These are phyloP conservation scores for Omphalotus guepiniiformis DNA, from an alignment of 768 basidiomycete genomes.

Conservation along the genomic window DNA sequence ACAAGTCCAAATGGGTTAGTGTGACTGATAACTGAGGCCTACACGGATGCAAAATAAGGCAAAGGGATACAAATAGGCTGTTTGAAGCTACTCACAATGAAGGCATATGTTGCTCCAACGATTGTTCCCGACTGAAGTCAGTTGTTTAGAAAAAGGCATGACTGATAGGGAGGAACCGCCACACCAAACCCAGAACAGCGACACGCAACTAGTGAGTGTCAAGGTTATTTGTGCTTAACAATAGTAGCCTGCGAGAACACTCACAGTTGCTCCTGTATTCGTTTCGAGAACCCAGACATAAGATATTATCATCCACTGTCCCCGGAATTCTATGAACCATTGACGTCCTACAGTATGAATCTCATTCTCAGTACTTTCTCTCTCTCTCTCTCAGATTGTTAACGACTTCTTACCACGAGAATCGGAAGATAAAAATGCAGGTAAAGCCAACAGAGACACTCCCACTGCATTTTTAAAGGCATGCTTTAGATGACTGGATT, in stretches of 20 bases:
- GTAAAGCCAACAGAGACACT: conserved; percentile 35
- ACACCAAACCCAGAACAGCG: conserved; percentile 39
- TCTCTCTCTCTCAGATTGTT: no score
- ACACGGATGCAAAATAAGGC: not conserved
- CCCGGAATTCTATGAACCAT: conserved; percentile 35
- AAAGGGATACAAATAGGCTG: not conserved
- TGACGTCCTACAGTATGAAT: conserved; percentile 22
- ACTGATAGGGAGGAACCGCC: conserved; percentile 6
- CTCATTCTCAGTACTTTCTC: not conserved
- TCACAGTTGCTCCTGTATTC: conserved; percentile 44
- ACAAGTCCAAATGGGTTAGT: conserved; percentile 41
- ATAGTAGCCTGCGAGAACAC: not conserved
- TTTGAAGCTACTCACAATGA: conserved; percentile 19
- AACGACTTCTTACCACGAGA: conserved; percentile 25
- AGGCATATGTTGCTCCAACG: conserved; percentile 30
- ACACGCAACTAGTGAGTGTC: conserved; percentile 30
- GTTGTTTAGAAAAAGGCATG: not conserved
- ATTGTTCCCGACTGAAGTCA: conserved; percentile 26
- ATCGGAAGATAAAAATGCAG: conserved; percentile 36
- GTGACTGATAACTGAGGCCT: conserved; percentile 36
- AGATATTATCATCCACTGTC: conserved; percentile 49
- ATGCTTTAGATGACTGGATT: conserved; percentile 40
- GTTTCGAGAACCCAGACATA: conserved; percentile 50
- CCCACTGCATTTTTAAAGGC: conserved; percentile 43
- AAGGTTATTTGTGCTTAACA: not conserved